Conservation (phyloP, 352 stramenopile species). For the Phytophthora pistaciae region DNA sequence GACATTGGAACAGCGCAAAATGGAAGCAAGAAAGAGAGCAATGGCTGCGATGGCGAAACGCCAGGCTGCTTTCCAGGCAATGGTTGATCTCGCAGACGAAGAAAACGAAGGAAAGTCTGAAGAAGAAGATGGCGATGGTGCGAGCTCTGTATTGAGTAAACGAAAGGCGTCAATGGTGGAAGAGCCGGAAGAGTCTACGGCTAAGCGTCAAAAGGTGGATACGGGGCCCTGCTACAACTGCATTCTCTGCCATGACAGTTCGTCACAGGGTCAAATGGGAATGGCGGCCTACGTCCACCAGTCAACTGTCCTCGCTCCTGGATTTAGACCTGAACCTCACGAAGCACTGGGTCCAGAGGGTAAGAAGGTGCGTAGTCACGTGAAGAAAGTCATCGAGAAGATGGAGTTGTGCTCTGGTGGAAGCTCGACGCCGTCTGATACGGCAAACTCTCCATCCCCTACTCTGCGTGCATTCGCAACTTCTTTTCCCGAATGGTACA, state of each 20-base stretch:
- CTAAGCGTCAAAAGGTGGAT: constrained; percentile 60
- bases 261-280: constrained; percentile 85
- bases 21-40: constrained; percentile 79
- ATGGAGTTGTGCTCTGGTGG: constrained; percentile 88
- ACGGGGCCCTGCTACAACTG: constrained; percentile 70
- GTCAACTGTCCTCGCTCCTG: constrained; percentile 82
- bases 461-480: constrained; percentile 67
- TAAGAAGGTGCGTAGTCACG: constrained; percentile 61
- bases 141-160: constrained; percentile 49
- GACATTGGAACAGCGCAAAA: constrained; percentile 81
- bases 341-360: constrained; percentile 62
- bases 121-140: constrained; percentile 33
- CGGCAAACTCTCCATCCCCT: constrained; percentile 52
- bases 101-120: constrained; percentile 47
- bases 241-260: constrained; percentile 88
- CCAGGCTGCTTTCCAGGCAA: constrained; percentile 86
- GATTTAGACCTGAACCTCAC: constrained; percentile 79
- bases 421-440: constrained; percentile 41
- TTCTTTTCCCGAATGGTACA: constrained; percentile 79
- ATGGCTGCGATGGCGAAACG: constrained; percentile 85
- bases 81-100: constrained; percentile 72
- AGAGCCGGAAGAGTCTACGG: constrained; percentile 35
- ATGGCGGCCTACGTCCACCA: constrained; percentile 89
- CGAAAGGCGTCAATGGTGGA: constrained; percentile 48
- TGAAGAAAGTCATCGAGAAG: constrained; percentile 83